phyloP scores from a whole-genome alignment of 2,329 filamentous ascomycete species.

The Magnaporthiopsis incrustans region DNA sequence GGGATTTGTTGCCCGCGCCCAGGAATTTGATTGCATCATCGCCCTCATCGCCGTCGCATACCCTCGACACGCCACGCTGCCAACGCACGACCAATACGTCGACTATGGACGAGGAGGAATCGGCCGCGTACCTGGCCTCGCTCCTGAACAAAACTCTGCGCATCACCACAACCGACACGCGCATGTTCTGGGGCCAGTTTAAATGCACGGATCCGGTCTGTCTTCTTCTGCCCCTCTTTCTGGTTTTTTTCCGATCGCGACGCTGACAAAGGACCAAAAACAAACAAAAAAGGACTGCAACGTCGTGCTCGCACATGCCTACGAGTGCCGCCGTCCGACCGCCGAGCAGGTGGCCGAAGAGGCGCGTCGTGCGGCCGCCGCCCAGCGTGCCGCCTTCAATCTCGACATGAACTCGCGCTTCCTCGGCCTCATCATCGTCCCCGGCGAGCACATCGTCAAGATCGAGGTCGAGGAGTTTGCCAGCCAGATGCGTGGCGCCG shows the following conservation, averaged over 20 bases:
- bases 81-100: too few relatives aligned
- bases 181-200: conserved; percentile 83
- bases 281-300: conserved; percentile 63
- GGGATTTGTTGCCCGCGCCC: too few relatives aligned
- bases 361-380: conserved; percentile 22
- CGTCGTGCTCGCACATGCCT: conserved; percentile 74
- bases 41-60: not conserved
- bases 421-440: conserved; percentile 83
- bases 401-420: conserved; percentile 77
- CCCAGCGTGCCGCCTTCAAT: conserved; percentile 35
- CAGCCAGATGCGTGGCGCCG: conserved; percentile 37
- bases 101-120: conserved; percentile 7
- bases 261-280: not conserved
- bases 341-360: conserved; percentile 34
- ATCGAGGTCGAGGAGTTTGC: conserved; percentile 78
- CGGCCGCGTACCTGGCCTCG: conserved; percentile 43
- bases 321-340: conserved; percentile 80
- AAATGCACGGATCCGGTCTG: conserved; percentile 89
- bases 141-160: conserved; percentile 74
- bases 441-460: conserved; percentile 75
- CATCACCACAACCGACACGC: conserved; percentile 70
- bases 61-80: not conserved
- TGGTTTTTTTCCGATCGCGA: conserved; percentile 7
- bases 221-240: conserved; percentile 14
- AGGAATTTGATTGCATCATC: not conserved